Conservation (phyloP, 2,329 filamentous ascomycete genomes). For the Paradendryphiella salina region DNA sequence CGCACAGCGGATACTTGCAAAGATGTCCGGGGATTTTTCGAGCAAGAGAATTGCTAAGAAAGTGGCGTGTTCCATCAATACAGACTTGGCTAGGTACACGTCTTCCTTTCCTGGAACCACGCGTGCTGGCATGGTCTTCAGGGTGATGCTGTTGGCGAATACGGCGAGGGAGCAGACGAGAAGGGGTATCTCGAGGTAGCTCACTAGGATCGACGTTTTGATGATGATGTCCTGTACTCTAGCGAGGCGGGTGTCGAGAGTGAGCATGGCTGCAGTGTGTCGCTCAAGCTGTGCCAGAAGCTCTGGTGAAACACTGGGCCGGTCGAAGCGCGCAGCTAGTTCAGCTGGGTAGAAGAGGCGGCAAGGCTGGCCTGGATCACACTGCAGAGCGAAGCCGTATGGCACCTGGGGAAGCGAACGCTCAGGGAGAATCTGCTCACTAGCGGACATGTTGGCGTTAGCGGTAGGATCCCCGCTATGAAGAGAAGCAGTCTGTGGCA, state of each 20-base stretch:
- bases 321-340: neutral
- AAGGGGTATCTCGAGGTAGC: neutral
- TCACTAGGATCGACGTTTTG: neutral
- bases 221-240: neutral
- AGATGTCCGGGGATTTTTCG: neutral
- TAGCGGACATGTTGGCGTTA: neutral
- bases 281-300: neutral
- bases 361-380: constrained; percentile 9
- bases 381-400: constrained; percentile 17
- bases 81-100: neutral
- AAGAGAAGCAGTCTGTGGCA: neutral
- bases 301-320: neutral
- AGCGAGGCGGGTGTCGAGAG: neutral
- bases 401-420: constrained; percentile 7
- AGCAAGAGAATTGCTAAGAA: neutral
- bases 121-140: neutral
- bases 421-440: neutral
- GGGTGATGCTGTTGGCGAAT: neutral
- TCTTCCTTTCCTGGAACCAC: neutral
- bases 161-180: neutral
- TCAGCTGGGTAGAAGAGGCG: constrained; percentile 7
- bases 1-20: neutral
- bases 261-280: neutral
- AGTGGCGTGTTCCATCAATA: neutral
- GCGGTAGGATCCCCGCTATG: neutral